phyloP scores from a whole-genome alignment of 2,329 filamentous ascomycete genomes.

The Aureobasidium sp. region DNA sequence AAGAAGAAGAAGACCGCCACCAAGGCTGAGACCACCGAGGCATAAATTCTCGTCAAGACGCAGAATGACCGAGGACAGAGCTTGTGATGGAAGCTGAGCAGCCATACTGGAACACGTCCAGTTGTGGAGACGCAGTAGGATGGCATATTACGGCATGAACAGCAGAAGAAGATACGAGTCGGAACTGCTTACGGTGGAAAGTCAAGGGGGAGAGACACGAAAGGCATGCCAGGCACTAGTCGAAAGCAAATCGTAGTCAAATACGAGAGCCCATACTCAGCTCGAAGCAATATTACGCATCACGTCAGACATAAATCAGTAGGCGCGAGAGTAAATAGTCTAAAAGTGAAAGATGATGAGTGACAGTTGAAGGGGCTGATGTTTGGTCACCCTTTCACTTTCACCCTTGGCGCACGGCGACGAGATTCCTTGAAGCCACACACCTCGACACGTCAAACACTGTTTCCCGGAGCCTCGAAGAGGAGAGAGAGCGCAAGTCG shows the following conservation, averaged over 20 bases:
- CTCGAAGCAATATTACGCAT: conserved; percentile 4
- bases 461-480: neutral
- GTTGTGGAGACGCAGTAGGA: neutral
- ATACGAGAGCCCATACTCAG: neutral
- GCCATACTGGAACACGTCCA: neutral
- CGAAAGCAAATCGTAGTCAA: neutral
- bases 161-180: neutral
- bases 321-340: neutral
- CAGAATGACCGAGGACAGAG: neutral
- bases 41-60: conserved; percentile 20
- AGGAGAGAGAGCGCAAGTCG: neutral
- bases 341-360: neutral
- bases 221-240: neutral
- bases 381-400: neutral
- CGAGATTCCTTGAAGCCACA: conserved; percentile 3
- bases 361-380: conserved; percentile 3
- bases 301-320: neutral
- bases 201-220: neutral
- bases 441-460: neutral
- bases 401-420: conserved; percentile 2
- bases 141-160: neutral
- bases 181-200: neutral
- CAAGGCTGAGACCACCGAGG: conserved; percentile 37
- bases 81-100: neutral
- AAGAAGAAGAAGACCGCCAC: conserved; percentile 71